Evolutionary conservation across 1,284 basidiomycete genomes (phyloP).

Genomic region (Vanrija sp.): DNA sequence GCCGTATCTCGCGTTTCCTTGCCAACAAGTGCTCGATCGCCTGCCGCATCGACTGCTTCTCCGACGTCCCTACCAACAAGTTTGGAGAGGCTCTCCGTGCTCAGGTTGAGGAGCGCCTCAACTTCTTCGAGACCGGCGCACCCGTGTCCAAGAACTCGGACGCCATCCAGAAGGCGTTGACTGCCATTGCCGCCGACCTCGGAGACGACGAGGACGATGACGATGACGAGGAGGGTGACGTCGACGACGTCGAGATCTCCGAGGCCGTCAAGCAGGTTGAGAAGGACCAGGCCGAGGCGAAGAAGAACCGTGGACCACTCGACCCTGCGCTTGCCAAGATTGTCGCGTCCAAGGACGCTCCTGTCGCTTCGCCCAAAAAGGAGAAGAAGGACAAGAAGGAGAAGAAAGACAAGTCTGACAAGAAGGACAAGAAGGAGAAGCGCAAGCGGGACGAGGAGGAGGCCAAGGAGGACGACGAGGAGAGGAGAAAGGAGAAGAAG

Average conservation of each 20-base stretch:
- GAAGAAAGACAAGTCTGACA: slow-evolving; percentile 55
- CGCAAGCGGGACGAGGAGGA: slow-evolving; percentile 20
- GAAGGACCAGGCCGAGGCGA: slow-evolving; percentile 52
- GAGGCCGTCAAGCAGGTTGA: slow-evolving; percentile 51
- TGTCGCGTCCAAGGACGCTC: slow-evolving; percentile 13
- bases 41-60: slow-evolving; percentile 94
- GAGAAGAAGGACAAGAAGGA: slow-evolving; percentile 78
- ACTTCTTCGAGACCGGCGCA: slow-evolving; percentile 83
- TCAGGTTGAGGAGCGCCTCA: slow-evolving; percentile 93
- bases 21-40: slow-evolving; percentile 99
- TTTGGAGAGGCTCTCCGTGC: slow-evolving; percentile 90
- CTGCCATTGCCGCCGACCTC: slow-evolving; percentile 63
- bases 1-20: slow-evolving; percentile 93
- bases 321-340: slow-evolving; percentile 47
- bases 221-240: slow-evolving; percentile 56
- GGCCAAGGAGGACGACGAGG: slow-evolving; percentile 16
- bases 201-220: slow-evolving; percentile 69
- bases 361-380: slow-evolving; percentile 38
- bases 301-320: slow-evolving; percentile 20
- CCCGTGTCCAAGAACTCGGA: slow-evolving; percentile 82
- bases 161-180: slow-evolving; percentile 81
- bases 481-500: slow-evolving; percentile 39
- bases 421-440: slow-evolving; percentile 10
- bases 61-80: slow-evolving; percentile 81
- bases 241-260: slow-evolving; percentile 49